Conservation (phyloP, 2,329 filamentous ascomycete species). For the Macrophomina phaseolina region DNA sequence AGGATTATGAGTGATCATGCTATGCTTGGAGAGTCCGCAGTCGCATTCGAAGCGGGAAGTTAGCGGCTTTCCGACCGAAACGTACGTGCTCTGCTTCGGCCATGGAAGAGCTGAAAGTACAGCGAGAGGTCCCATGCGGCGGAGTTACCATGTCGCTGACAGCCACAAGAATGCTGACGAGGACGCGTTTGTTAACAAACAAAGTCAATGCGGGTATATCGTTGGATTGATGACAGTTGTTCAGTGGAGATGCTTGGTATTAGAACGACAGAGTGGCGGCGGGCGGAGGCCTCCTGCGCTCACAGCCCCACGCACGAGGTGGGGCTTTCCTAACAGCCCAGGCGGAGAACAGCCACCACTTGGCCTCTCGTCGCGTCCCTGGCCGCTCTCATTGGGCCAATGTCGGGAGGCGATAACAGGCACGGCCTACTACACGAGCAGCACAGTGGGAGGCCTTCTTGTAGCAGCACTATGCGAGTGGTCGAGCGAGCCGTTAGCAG, state of each 20-base stretch:
- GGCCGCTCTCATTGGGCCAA: background rate
- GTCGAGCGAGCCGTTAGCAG: background rate
- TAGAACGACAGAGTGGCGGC: background rate
- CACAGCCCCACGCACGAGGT: slow-evolving; percentile 10
- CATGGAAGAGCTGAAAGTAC: background rate
- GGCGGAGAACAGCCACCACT: slow-evolving; percentile 1
- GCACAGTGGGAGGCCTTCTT: background rate
- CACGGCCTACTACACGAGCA: background rate
- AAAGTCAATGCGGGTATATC: background rate
- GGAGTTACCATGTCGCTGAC: background rate
- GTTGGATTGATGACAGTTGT: background rate
- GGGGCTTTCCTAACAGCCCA: background rate
- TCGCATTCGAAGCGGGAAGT: background rate
- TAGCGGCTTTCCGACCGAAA: background rate
- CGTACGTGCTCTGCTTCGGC: background rate
- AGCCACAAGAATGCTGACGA: background rate
- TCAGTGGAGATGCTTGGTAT: background rate
- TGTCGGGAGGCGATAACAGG: background rate
- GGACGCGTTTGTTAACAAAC: too few species aligned
- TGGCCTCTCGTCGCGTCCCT: background rate
- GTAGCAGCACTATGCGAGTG: background rate
- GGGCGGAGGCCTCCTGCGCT: slow-evolving; percentile 15
- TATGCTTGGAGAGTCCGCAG: too few species aligned
- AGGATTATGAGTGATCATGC: too few species aligned
- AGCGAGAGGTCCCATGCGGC: background rate